A percentile compares a stretch with the other conserved stretches of the same genome.
phyloP scores from a whole-genome alignment of 2,329 filamentous ascomycete genomes.

The Cladosporium colombiae region DNA sequence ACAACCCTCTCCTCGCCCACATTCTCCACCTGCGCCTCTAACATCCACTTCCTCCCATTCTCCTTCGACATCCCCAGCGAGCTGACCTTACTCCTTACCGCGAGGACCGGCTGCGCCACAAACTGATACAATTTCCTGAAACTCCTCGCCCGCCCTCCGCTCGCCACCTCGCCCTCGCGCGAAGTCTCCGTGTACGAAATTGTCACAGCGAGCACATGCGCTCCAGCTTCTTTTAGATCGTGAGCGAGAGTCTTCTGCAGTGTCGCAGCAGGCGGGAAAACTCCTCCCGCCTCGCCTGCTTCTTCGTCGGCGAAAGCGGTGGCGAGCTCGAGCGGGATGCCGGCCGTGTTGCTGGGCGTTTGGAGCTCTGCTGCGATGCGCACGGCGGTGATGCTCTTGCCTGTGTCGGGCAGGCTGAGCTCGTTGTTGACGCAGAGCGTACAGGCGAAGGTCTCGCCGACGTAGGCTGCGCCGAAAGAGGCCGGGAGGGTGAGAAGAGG shows the following conservation, averaged over 20 bases:
- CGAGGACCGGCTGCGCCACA: conserved; percentile 83
- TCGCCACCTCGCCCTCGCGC: conserved; percentile 45
- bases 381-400: conserved; percentile 67
- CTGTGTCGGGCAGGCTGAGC: conserved; percentile 40
- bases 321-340: conserved; percentile 59
- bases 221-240: conserved; percentile 90
- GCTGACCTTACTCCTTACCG: conserved; percentile 86
- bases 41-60: conserved; percentile 58
- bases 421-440: conserved; percentile 97
- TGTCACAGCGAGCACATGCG: conserved; percentile 88
- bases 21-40: conserved; percentile 96
- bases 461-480: conserved; percentile 90
- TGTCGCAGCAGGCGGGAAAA: conserved; percentile 55
- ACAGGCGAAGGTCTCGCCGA: conserved; percentile 92
- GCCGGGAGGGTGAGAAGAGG: conserved; percentile 78
- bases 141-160: conserved; percentile 69
- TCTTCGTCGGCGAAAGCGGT: conserved; percentile 38
- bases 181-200: conserved; percentile 87
- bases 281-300: background rate
- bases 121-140: conserved; percentile 98
- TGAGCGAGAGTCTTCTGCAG: conserved; percentile 81
- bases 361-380: conserved; percentile 92
- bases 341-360: conserved; percentile 71
- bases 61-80: conserved; percentile 46
- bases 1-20: conserved; percentile 80